Conservation (phyloP, 768 basidiomycete species). For the Termitomyces sp. region DNA sequence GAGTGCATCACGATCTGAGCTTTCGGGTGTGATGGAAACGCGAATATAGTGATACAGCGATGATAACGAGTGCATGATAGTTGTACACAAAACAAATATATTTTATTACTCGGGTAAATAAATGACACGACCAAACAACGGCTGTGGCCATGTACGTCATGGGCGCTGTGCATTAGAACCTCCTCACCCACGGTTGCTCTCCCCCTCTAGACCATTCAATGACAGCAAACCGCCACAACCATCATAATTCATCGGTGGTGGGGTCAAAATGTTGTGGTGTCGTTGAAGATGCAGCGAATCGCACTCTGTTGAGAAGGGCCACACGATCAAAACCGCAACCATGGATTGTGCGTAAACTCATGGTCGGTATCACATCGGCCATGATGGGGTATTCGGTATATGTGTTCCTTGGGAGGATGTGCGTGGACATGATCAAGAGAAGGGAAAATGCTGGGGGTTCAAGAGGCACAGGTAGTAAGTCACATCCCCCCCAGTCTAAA, state of each 20-base stretch:
- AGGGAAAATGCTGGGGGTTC: conserved; percentile 38
- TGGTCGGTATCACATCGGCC: conserved; percentile 51
- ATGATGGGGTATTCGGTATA: conserved; percentile 68
- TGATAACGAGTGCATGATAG: conserved; percentile 15
- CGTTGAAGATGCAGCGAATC: conserved; percentile 39
- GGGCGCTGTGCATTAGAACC: background rate
- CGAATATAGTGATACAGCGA: conserved; percentile 40
- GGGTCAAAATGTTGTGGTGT: conserved; percentile 41
- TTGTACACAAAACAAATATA: background rate
- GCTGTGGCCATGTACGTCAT: conserved; percentile 9
- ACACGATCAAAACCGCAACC: conserved; percentile 52
- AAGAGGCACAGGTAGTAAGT: conserved; percentile 63
- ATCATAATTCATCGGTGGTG: background rate
- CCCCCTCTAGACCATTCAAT: background rate
- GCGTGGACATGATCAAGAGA: conserved; percentile 60
- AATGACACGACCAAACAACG: conserved; percentile 6
- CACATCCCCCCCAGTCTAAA: background rate
- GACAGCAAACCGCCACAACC: background rate
- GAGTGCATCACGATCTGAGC: conserved; percentile 29
- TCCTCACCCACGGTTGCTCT: background rate
- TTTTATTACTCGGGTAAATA: too few species aligned
- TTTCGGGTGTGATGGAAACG: conserved; percentile 33
- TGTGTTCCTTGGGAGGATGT: conserved; percentile 72
- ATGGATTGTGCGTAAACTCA: conserved; percentile 69
- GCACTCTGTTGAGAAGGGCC: conserved; percentile 34